Base-by-base conservation (phyloP, 371 early-diverging fungal genomes). In the Mortierella sp. region DNA sequence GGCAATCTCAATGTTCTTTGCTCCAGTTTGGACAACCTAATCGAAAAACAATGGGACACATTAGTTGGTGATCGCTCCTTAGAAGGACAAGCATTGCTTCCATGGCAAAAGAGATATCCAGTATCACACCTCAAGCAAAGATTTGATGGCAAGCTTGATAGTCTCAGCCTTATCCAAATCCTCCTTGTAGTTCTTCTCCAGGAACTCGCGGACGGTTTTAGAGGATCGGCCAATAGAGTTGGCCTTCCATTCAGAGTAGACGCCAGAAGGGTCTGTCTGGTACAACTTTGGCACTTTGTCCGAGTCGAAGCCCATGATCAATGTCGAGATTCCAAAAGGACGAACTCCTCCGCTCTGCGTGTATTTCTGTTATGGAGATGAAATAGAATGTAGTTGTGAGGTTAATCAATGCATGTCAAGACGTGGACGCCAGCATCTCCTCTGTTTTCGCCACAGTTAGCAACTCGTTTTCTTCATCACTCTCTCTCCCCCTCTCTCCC, bases 231-330 rank as follows among this genome's bases (percentile, higher is more conserved):
- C 99, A 71, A 98, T 95, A 10, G 97, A 86, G 80, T 95, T 97
- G 53, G 97, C 98, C 86, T 95, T 96, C 97, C 99, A 99, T 68
- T 96, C 96, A 55, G 97, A 92, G 82, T 96, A 99, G 71, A 98
- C 99, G 55, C 99, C 99, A 49, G 99, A 97, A 16, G 99, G 99
- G 69, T 99, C 99, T 21, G 99, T 97, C 83, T 98, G 95, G 87
- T 95, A 99, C 62, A 99, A 90, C 77, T 91, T 91, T 34, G 99
- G 98, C 19, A 84, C 85, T 68, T 91, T 88, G 79, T 91, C 90
- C 7, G 85, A 81, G 57, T 91, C 91, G 71, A 94, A 90, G n/a
- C 99, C 99, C 71, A 98, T 93, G 68, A 99, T 87, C 47, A 99
- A 86, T 47, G 97, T 95, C 53, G 97, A 95, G 57, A 99, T 95